Base-by-base conservation (phyloP, 352 stramenopile genomes). In the Phytophthora quininea region DNA sequence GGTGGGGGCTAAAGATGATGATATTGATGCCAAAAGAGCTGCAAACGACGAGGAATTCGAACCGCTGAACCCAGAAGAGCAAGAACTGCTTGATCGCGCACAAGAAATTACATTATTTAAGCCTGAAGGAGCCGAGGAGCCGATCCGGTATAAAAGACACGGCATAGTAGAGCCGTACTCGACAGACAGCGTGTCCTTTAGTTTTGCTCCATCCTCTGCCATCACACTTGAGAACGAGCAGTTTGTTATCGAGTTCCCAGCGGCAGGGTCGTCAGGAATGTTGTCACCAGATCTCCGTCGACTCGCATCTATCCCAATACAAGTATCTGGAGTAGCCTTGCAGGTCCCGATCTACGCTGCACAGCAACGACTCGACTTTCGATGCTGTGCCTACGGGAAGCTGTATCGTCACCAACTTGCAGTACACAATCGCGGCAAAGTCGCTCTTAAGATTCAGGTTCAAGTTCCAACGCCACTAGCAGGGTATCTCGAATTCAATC, bases 351-450 rank as follows among this genome's bases (percentile, higher is more conserved):
- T 90, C 14, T 90, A 80, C 46, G 71, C 80, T 10, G 51, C 68
- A 0, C 31, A 47, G 2, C 37, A 48, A 2, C 50, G 77, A 8
- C 69, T 97, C 2, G 77, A 98, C 64, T 81, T 98, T 15, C 76
- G 76, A 30, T 97, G 92, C 58, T 97, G 87, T 50, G 83, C 95
- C 1, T 90, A 90, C 49, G 85, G 80, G 4, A 96, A 96, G 47
- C 78, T 97, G 3, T 98, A 98, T 64, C 84, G 92, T 1, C 79
- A 87, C 6, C 83, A 94, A 46, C 54, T 97, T 3, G 42, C 84
- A 1, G 55, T 98, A 2, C 84, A 80, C 47, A 98, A 98, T 57
- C 86, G 93, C 12, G 91, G 90, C 10, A 96, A 93, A 65, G 87
- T 97, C 14, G 83, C 93, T 10, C 72, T 97, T 11, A 94, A 96